phyloP scores from a whole-genome alignment of 805 yeast genomes.

The Kregervanrija pseudodelftensis region DNA sequence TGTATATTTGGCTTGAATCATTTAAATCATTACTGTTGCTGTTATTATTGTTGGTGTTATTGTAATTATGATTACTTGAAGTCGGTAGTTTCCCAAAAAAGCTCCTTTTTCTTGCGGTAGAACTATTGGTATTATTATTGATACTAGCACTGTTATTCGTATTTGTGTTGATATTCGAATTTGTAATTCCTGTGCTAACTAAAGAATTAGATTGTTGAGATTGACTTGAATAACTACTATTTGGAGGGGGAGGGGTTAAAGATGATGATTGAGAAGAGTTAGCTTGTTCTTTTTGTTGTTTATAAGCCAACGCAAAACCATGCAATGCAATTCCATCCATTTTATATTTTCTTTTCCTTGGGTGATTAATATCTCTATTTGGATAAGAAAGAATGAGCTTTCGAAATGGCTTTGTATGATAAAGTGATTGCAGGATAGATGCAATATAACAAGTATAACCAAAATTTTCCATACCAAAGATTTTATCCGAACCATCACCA shows the following conservation, averaged over 20 bases:
- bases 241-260: too few relatives aligned
- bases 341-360: constrained; percentile 32
- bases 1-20: background rate
- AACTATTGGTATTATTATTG: too few relatives aligned
- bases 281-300: constrained; percentile 8
- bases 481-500: constrained; percentile 64
- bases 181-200: too few relatives aligned
- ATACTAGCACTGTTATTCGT: too few relatives aligned
- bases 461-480: constrained; percentile 77
- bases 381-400: constrained; percentile 45
- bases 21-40: background rate
- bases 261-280: background rate
- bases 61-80: background rate
- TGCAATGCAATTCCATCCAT: constrained; percentile 37
- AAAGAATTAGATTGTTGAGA: too few relatives aligned
- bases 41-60: background rate
- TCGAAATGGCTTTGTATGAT: constrained; percentile 66
- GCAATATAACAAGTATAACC: constrained; percentile 95
- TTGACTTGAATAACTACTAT: too few relatives aligned
- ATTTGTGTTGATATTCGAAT: too few relatives aligned
- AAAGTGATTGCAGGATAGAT: constrained; percentile 83
- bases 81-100: background rate
- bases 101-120: background rate
- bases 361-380: constrained; percentile 21
- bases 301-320: constrained; percentile 24